Evolutionary conservation across 78 protist genomes (phyloP), one percentile per base, ranked within the genome.

Genomic region (Chrysochromulina parva): DNA sequence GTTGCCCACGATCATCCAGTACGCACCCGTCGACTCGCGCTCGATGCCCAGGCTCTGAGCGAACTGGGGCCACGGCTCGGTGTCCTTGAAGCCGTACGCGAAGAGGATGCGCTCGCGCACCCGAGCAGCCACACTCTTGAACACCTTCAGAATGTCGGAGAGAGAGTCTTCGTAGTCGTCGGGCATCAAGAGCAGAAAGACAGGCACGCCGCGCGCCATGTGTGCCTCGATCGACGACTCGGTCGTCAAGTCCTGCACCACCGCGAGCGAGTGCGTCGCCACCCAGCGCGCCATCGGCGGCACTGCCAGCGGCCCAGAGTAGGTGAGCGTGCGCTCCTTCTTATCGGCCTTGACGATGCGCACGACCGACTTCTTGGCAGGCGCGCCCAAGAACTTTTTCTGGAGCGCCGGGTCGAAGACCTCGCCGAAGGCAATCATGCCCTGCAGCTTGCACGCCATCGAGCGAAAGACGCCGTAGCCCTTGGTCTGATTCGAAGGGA

Each of bases 1-100:
- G 24, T 48, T 74, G 52, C 82, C 82, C 3, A 74, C 82, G 55
- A 74, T 74, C 82, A 74, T 74, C 82, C 82, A 74, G 57, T 48
- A 74, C 26, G 82, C 82, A 7, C 82, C 82, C 52, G 54, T 74
- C n/a, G 57, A 2, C 0, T 9, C 5, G 52, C 28, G 24, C 4
- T 2, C 26, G 55, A 74, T 74, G 82, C 82, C 86, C 62, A 52
- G 86, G 52, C 7, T 1, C 60, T 78, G 86, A 17, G 59, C 59
- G 5, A 78, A 53, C 38, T 1, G 11, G 3, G 86, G 86, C 86
- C 86, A 78, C 7, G 86, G 86, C 47, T 78, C 86, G 28, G 86
- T 78, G 47, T 78, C 86, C 62, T 78, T 78, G 86, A 78, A 78
- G 50, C 86, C 86, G 59, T 53, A 78, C 60, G n/a, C 85, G 85